A percentile compares a stretch with the other conserved stretches of the same genome.
phyloP scores from a whole-genome alignment of 2,329 filamentous ascomycete genomes.

The Cladophialophora exuberans region DNA sequence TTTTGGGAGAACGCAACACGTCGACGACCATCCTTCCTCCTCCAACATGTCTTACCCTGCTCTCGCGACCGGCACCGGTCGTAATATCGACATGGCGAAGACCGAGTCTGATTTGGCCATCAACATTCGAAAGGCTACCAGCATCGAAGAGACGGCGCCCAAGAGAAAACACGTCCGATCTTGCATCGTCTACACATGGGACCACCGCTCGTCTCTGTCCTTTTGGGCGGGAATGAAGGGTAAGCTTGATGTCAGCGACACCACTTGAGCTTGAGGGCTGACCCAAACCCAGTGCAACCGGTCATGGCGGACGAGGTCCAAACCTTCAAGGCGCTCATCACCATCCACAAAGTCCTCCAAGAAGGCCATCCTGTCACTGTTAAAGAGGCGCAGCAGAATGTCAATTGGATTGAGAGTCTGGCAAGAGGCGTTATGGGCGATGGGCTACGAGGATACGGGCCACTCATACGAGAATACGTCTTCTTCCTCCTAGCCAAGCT shows the following conservation, averaged over 20 bases:
- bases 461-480: conserved; percentile 94
- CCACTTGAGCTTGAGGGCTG: not conserved
- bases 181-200: conserved; percentile 99
- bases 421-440: conserved; percentile 81
- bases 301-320: conserved; percentile 97
- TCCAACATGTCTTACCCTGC: conserved; percentile 30
- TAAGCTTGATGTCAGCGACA: not conserved
- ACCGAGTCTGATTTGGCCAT: conserved; percentile 67
- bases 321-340: conserved; percentile 98
- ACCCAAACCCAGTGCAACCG: conserved; percentile 62
- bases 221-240: conserved; percentile 97
- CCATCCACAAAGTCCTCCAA: conserved; percentile 94
- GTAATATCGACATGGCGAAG: conserved; percentile 34
- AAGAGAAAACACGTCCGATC: conserved; percentile 87
- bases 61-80: conserved; percentile 26
- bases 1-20: conserved; percentile 26
- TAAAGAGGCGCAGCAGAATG: conserved; percentile 85
- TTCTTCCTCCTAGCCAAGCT: conserved; percentile 93
- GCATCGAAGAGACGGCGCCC: conserved; percentile 53
- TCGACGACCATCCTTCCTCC: conserved; percentile 18
- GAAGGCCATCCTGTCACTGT: conserved; percentile 90
- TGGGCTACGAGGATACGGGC: conserved; percentile 82
- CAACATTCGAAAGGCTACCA: conserved; percentile 70
- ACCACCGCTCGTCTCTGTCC: conserved; percentile 90
- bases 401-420: conserved; percentile 89